A percentile compares a stretch with the other conserved stretches of the same genome.
Conservation (phyloP, 1,284 basidiomycete species). For the Hortiboletus rubellus region DNA sequence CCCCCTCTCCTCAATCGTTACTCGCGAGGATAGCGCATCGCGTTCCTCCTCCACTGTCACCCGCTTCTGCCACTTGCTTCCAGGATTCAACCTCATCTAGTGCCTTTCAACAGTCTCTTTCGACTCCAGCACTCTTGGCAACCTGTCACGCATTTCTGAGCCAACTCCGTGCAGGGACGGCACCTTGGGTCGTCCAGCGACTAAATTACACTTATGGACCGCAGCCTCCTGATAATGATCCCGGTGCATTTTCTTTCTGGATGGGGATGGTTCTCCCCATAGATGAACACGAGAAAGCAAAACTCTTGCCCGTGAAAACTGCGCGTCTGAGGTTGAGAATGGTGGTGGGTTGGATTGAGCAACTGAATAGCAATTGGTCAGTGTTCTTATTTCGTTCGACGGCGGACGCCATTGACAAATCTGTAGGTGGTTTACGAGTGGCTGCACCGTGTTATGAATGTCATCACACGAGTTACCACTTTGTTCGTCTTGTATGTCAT, state of each 20-base stretch:
- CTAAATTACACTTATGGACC: conserved; percentile 75
- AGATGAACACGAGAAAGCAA: conserved; percentile 91
- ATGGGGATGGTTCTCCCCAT: conserved; percentile 93
- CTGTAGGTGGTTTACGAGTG: conserved; percentile 51
- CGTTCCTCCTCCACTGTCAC: conserved; percentile 10
- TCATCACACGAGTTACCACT: not conserved
- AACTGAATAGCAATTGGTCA: conserved; percentile 68
- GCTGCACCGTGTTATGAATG: conserved; percentile 40
- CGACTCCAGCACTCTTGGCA: conserved; percentile 73
- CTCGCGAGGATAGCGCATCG: conserved; percentile 15
- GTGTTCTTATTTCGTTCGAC: conserved; percentile 20
- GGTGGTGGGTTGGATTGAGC: conserved; percentile 93
- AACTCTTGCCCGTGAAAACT: conserved; percentile 87
- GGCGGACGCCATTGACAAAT: conserved; percentile 14
- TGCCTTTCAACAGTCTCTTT: conserved; percentile 33
- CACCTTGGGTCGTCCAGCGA: conserved; percentile 89
- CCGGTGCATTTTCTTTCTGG: conserved; percentile 82
- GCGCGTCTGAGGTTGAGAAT: conserved; percentile 77
- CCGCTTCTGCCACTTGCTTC: conserved; percentile 1
- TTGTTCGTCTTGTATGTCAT: conserved; percentile 14
- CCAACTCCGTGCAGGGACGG: conserved; percentile 77
- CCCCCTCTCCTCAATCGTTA: conserved; percentile 15
- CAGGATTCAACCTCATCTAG: conserved; percentile 14
- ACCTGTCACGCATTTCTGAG: conserved; percentile 80
- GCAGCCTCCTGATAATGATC: conserved; percentile 67